Evolutionary conservation across 805 yeast species (phyloP), one percentile per base, ranked within the genome.

Genomic region (Candida loeiensis): DNA sequence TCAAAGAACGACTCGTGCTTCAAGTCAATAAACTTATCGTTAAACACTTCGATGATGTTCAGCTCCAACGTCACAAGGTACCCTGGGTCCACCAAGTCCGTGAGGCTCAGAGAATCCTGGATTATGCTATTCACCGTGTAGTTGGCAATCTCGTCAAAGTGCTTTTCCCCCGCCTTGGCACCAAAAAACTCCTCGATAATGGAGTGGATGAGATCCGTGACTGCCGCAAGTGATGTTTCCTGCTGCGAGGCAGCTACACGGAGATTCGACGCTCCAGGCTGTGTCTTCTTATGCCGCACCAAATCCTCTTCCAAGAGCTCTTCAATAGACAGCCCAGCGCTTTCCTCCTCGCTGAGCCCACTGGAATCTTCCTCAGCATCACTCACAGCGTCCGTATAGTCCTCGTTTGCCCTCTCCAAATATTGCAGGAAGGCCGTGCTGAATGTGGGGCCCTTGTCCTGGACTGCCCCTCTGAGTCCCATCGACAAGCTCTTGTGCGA

Each of bases 51-150:
- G 8, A 44, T 47, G 4, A 55, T 35, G 6, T 40, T 47, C 12
- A 43, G 45, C 7, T 39, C 33, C 16, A 54, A 21, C 6, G 32
- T 19, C 16, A 36, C 31, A 18, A 45, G 40, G 27, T 44, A 42
- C 4, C 37, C 37, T 4, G 36, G 22, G 26, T 34, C 43, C 12
- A 30, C 14, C 35, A 39, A 22, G 24, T 45, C 29, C 31, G 43
- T 42, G 34, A 42, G 40, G 28, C 39, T 40, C 8, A 41, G 40
- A 29, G 39, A 44, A n/a, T 47, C 49, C 26, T 50, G 56, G 14
- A 55, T 40, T 13, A 51, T 35, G 21, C 38, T 37, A 36, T 55
- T 55, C 7, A 45, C 41, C 7, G 52, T 47, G 31, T 46, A 53
- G 36, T 51, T 51, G 15, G 29, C 40, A 18, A 54, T 47, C 9